A percentile compares a stretch with the other conserved stretches of the same genome.
These are phyloP conservation scores for Cylindrotheca closterium DNA, from an alignment of 108 stramenopile genomes.

Conservation along the genomic window DNA sequence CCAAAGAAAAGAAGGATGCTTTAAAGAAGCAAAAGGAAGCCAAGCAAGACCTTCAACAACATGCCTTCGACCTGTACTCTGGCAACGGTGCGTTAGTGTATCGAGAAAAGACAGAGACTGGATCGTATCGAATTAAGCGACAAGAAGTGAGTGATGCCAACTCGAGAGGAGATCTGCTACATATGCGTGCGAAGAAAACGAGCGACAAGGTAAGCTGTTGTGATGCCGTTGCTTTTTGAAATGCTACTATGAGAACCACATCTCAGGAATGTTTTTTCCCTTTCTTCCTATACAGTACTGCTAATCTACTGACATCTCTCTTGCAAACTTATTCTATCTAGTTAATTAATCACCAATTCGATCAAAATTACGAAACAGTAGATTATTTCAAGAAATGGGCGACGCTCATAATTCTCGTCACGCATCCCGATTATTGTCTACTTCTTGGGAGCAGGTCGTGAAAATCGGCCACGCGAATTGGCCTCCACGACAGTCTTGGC, in stretches of 20 bases:
- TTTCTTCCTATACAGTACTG: too few species aligned
- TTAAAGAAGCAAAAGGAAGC: slow-evolving; percentile 28
- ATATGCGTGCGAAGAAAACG: slow-evolving; percentile 70
- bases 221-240: too few species aligned
- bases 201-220: slow-evolving; percentile 60
- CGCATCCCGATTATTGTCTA: too few species aligned
- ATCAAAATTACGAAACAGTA: too few species aligned
- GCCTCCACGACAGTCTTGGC: slow-evolving; percentile 39
- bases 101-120: slow-evolving; percentile 76
- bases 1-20: slow-evolving; percentile 34
- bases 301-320: too few species aligned
- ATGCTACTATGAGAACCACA: too few species aligned
- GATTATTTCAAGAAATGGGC: too few species aligned
- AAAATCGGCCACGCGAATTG: slow-evolving; percentile 50
- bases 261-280: too few species aligned
- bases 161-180: slow-evolving; percentile 61
- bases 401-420: too few species aligned
- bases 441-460: slow-evolving; percentile 34
- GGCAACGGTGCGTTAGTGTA: slow-evolving; percentile 56
- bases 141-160: slow-evolving; percentile 30
- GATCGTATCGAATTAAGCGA: slow-evolving; percentile 67
- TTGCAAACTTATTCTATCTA: too few species aligned
- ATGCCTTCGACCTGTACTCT: slow-evolving; percentile 67
- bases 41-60: slow-evolving; percentile 46
- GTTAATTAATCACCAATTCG: too few species aligned